Percentiles rank a stretch among this genome's conserved stretches.
These are phyloP conservation scores for Apophysomyces ossiformis DNA, from an alignment of 371 early-diverging fungal species.

Conservation along the genomic window DNA sequence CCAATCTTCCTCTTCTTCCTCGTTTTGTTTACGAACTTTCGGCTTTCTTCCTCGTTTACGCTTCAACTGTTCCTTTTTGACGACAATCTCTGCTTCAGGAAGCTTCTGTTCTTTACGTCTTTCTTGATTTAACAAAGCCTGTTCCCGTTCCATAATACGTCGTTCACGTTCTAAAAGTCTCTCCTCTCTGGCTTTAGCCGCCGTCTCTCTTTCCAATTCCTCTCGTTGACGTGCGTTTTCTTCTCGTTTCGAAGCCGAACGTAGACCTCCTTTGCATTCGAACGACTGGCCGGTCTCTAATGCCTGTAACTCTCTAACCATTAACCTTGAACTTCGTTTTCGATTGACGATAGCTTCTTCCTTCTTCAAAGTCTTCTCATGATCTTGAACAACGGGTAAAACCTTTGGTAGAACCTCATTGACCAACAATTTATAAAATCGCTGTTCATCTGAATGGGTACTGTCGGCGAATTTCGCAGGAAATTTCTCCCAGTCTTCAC, in stretches of 20 bases:
- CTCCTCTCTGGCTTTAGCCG: slow-evolving; percentile 56
- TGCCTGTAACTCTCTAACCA: slow-evolving; percentile 58
- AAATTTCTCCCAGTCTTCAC: slow-evolving; percentile 66
- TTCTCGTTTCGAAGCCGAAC: slow-evolving; percentile 42
- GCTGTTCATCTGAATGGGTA: slow-evolving; percentile 60
- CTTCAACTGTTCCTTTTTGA: slow-evolving; percentile 22
- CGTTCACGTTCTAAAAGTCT: slow-evolving; percentile 56
- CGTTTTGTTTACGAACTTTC: slow-evolving; percentile 22
- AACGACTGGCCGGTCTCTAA: slow-evolving; percentile 37
- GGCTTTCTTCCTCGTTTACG: slow-evolving; percentile 39
- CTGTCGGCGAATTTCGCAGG: slow-evolving; percentile 58
- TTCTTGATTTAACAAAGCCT: slow-evolving; percentile 37
- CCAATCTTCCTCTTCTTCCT: slow-evolving; percentile 60
- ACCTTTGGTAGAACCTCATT: slow-evolving; percentile 66
- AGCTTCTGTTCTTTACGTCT: slow-evolving; percentile 19
- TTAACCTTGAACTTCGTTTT: slow-evolving; percentile 71
- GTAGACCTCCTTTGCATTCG: slow-evolving; percentile 9
- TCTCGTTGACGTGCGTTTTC: slow-evolving; percentile 40
- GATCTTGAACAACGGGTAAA: slow-evolving; percentile 58
- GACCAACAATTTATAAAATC: slow-evolving; percentile 54
- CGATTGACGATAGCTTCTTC: slow-evolving; percentile 63
- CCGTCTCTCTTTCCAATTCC: slow-evolving; percentile 34
- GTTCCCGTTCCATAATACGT: slow-evolving; percentile 52
- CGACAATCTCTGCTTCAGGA: slow-evolving; percentile 12
- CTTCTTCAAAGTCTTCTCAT: slow-evolving; percentile 53